phyloP scores from a whole-genome alignment of 371 early-diverging fungal species.

The Zychaea mexicana region DNA sequence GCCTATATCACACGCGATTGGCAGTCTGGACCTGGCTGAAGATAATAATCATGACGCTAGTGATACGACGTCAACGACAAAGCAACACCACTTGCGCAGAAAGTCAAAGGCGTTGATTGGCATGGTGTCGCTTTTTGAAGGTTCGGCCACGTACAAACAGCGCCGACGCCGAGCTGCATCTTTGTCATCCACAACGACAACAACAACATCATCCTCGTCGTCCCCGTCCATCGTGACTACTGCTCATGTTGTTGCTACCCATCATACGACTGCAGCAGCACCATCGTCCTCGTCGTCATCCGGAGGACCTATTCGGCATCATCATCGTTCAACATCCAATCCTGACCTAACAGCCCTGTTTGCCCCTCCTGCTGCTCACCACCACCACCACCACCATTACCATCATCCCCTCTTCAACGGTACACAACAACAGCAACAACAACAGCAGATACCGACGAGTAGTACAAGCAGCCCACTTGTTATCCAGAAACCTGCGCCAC shows the following conservation, averaged over 20 bases:
- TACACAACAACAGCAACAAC: neutral
- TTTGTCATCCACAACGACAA: conserved; percentile 7
- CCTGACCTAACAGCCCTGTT: neutral
- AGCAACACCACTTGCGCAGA: conserved; percentile 15
- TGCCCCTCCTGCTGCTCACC: neutral
- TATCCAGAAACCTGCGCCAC: conserved; percentile 3
- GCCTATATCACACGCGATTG: neutral
- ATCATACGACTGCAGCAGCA: neutral
- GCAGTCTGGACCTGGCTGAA: neutral
- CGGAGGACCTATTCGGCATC: conserved; percentile 2
- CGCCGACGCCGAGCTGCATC: conserved; percentile 58
- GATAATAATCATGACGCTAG: neutral
- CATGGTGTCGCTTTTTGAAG: conserved; percentile 69
- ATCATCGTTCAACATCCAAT: conserved; percentile 10
- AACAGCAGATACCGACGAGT: neutral
- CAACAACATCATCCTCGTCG: neutral
- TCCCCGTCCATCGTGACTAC: conserved; percentile 3
- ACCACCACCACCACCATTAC: neutral
- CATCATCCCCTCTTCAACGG: neutral
- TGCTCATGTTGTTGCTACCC: neutral
- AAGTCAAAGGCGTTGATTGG: conserved; percentile 49
- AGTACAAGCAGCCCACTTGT: neutral
- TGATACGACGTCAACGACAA: neutral
- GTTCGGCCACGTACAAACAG: conserved; percentile 74
- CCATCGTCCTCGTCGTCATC: neutral